These are phyloP conservation scores for Diaporthe helianthi DNA, from an alignment of 2,329 filamentous ascomycete genomes.

Conservation along the genomic window DNA sequence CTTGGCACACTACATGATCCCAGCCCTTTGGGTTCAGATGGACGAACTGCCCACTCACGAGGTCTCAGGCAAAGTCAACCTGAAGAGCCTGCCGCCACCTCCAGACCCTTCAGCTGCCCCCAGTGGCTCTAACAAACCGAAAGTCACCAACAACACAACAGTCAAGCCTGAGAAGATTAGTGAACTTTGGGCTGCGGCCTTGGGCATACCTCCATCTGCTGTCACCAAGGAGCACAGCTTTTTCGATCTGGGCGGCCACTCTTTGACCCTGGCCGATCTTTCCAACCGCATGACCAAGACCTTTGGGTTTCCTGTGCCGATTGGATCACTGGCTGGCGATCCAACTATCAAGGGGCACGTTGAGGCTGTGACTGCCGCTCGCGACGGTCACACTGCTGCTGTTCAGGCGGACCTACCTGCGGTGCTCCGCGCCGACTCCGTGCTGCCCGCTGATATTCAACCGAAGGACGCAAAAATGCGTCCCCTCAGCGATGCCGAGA, in stretches of 20 bases:
- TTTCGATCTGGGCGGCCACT: slow-evolving; percentile 83
- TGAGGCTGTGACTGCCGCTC: slow-evolving; percentile 71
- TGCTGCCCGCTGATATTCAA: slow-evolving; percentile 73
- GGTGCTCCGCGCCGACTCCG: slow-evolving; percentile 70
- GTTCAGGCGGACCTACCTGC: slow-evolving; percentile 78
- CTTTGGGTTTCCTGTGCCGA: slow-evolving; percentile 76
- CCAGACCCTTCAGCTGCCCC: slow-evolving; percentile 50
- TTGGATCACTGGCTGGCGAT: slow-evolving; percentile 73
- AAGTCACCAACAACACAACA: slow-evolving; percentile 64
- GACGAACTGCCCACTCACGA: slow-evolving; percentile 75
- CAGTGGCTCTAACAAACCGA: slow-evolving; percentile 49
- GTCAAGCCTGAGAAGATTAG: slow-evolving; percentile 73
- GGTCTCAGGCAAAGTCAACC: slow-evolving; percentile 80
- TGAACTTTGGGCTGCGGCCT: slow-evolving; percentile 73
- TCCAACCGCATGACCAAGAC: slow-evolving; percentile 72
- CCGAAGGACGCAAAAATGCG: slow-evolving; percentile 60
- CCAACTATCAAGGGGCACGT: slow-evolving; percentile 77
- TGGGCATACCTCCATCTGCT: slow-evolving; percentile 67
- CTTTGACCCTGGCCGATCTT: slow-evolving; percentile 77
- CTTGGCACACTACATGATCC: slow-evolving; percentile 85
- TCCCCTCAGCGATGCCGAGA: slow-evolving; percentile 69
- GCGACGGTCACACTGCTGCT: slow-evolving; percentile 76
- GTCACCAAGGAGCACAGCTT: slow-evolving; percentile 78
- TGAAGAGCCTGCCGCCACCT: slow-evolving; percentile 74
- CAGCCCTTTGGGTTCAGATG: slow-evolving; percentile 77